These are phyloP conservation scores for Zea luxurians DNA, from an alignment of 176 grass and related monocot genomes.

Conservation along the genomic window DNA sequence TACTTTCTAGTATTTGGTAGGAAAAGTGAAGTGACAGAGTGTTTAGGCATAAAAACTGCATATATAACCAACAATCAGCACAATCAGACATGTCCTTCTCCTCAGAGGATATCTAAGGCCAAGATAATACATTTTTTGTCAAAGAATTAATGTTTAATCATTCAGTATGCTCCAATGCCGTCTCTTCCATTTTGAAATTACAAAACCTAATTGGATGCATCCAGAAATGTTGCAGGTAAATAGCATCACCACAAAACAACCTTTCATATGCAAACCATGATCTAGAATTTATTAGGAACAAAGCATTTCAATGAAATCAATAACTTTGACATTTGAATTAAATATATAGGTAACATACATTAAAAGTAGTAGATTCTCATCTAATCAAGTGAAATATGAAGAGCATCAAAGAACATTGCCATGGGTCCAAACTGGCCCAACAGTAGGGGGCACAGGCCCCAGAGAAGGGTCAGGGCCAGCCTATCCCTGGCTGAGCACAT, in stretches of 20 bases:
- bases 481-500: no score
- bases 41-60: not conserved
- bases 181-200: not conserved
- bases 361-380: no score
- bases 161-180: not conserved
- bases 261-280: not conserved
- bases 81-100: not conserved
- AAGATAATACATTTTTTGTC: not conserved
- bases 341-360: no score
- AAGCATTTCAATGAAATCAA: no score
- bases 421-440: no score
- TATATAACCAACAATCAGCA: not conserved
- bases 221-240: not conserved
- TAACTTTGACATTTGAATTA: no score
- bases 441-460: no score
- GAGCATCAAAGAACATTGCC: no score
- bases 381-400: no score
- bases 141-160: no score
- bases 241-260: not conserved
- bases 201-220: not conserved
- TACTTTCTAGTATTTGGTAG: not conserved
- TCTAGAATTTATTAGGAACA: no score
- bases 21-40: not conserved
- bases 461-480: no score
- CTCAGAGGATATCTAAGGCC: not conserved